Evolutionary conservation across 148 eudicot species (phyloP).

Genomic region (Vaccinium corymbosum): DNA sequence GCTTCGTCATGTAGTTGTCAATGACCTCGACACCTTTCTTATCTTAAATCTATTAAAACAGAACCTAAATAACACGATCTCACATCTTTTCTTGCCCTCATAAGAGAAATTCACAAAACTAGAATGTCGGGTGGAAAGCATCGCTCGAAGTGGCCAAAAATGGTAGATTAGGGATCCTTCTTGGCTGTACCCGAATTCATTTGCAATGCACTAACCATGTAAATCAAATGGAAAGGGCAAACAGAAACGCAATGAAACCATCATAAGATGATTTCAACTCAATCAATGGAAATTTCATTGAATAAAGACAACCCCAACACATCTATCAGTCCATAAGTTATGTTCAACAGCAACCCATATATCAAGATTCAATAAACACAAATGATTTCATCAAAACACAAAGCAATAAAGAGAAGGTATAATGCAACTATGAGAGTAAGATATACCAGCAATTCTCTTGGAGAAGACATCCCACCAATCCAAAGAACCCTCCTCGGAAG

Average conservation of each 20-base stretch:
- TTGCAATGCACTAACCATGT: not conserved
- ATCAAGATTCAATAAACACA: not conserved
- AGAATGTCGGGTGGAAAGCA: conserved; percentile 5
- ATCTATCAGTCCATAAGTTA: conserved; percentile 2
- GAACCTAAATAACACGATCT: not conserved
- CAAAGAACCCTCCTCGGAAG: conserved; percentile 52
- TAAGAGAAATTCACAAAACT: not conserved
- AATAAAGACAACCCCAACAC: conserved; percentile 11
- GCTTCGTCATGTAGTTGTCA: not conserved
- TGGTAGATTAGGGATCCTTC: conserved; percentile 18
- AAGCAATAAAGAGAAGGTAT: not conserved
- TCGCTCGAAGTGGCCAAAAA: conserved; percentile 1
- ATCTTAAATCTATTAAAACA: not conserved
- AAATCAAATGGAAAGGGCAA: conserved; percentile 14
- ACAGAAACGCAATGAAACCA: conserved; percentile 9
- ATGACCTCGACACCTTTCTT: conserved; percentile 3
- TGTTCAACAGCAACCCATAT: not conserved
- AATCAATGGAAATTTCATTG: conserved; percentile 6
- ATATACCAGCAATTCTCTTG: conserved; percentile 56
- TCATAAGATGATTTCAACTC: conserved; percentile 6
- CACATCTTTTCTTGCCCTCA: not conserved
- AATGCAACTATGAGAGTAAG: conserved; percentile 4
- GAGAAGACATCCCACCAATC: conserved; percentile 74
- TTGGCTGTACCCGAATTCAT: not conserved
- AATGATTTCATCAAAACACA: conserved; percentile 7